Conservation (phyloP, 2,329 filamentous ascomycete species). For the Aspergillus udagawae region DNA sequence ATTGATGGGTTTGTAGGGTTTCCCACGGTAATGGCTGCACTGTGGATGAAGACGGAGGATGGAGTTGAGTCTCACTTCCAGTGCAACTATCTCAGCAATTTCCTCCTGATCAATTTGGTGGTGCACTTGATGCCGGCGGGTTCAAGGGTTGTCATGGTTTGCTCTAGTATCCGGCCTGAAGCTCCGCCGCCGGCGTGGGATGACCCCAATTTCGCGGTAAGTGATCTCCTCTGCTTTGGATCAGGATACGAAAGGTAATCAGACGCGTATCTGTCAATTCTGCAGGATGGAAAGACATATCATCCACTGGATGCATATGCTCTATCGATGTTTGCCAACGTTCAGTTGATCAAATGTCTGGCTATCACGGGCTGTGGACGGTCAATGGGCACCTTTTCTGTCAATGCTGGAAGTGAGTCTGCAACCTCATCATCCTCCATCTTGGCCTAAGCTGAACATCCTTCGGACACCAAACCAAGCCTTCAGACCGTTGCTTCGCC, state of each 20-base stretch:
- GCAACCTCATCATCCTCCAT: not conserved
- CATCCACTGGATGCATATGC: slow-evolving; percentile 23
- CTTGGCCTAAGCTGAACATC: not conserved
- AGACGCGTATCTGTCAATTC: not conserved
- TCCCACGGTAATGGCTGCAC: slow-evolving; percentile 15
- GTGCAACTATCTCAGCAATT: slow-evolving; percentile 23
- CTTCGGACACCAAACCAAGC: slow-evolving; percentile 19
- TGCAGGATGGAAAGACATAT: slow-evolving; percentile 22
- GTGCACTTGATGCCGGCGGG: slow-evolving; percentile 9
- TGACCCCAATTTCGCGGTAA: slow-evolving; percentile 19
- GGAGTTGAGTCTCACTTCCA: slow-evolving; percentile 24
- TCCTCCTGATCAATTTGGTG: slow-evolving; percentile 20
- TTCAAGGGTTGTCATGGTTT: slow-evolving; percentile 18
- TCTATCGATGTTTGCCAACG: slow-evolving; percentile 25
- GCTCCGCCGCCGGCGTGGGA: slow-evolving; percentile 17
- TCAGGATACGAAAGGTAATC: not conserved
- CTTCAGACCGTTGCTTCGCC: slow-evolving; percentile 17
- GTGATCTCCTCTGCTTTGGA: not conserved
- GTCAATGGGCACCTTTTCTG: slow-evolving; percentile 20
- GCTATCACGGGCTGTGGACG: slow-evolving; percentile 6
- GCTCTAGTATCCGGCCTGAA: slow-evolving; percentile 18
- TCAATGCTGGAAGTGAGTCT: slow-evolving; percentile 25
- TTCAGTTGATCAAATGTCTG: slow-evolving; percentile 21
- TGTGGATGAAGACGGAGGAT: slow-evolving; percentile 18
- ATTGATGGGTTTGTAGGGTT: slow-evolving; percentile 22